Evolutionary conservation across 306 rosid species (phyloP).

Genomic region (Biancaea sappan): DNA sequence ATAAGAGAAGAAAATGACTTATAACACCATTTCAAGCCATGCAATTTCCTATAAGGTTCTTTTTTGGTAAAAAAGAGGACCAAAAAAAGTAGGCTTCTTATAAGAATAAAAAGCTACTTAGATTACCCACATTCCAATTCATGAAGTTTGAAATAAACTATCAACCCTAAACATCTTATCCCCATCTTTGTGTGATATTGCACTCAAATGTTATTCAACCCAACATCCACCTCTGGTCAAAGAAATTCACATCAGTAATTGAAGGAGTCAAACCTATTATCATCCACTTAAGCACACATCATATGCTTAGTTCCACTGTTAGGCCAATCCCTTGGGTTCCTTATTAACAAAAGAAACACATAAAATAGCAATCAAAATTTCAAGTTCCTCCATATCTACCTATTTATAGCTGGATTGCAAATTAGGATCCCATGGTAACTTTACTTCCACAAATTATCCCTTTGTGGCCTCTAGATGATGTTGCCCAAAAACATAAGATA

Average conservation of each 20-base stretch:
- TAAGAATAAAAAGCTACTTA: not conserved
- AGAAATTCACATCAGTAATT: not conserved
- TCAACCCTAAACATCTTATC: not conserved
- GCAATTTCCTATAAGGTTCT: not conserved
- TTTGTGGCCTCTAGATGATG: not conserved
- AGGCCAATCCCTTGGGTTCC: not conserved
- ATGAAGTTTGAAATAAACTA: not conserved
- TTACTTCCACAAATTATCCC: not conserved
- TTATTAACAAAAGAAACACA: too few relatives aligned
- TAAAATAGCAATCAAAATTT: not conserved
- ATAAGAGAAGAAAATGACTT: not conserved
- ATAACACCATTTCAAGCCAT: not conserved
- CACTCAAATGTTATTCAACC: not conserved
- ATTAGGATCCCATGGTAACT: not conserved
- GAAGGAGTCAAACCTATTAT: not conserved
- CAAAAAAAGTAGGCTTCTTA: not conserved
- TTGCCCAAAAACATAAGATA: too few relatives aligned
- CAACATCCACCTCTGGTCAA: not conserved
- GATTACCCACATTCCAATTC: not conserved
- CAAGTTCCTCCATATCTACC: conserved; percentile 5
- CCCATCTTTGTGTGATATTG: not conserved
- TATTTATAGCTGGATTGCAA: not conserved
- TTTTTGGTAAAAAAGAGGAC: not conserved
- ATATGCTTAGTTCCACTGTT: not conserved
- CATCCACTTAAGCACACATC: not conserved